Evolutionary conservation across 768 basidiomycete genomes (phyloP).

Genomic region (Russula olivacea): DNA sequence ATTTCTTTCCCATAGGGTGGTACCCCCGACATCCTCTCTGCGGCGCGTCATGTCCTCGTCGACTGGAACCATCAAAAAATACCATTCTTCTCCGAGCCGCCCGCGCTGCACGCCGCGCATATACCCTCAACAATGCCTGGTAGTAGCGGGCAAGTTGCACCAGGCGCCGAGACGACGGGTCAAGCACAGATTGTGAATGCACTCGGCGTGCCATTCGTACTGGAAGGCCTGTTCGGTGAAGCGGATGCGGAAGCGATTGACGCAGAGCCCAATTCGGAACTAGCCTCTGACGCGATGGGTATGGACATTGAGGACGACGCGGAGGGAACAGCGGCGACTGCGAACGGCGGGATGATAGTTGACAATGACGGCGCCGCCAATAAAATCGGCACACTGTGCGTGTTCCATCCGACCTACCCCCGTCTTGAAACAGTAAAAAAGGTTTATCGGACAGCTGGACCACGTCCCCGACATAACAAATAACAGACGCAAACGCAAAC

Average conservation of each 20-base stretch:
- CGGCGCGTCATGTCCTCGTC: background rate
- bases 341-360: slow-evolving; percentile 9
- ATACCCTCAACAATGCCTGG: slow-evolving; percentile 47
- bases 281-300: slow-evolving; percentile 15
- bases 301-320: slow-evolving; percentile 20
- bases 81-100: slow-evolving; percentile 79
- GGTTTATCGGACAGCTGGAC: background rate
- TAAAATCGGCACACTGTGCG: background rate
- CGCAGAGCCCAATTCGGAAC: slow-evolving; percentile 29
- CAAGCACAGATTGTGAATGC: slow-evolving; percentile 69
- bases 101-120: slow-evolving; percentile 68
- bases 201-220: slow-evolving; percentile 73
- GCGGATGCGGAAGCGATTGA: slow-evolving; percentile 68
- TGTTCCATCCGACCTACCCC: background rate
- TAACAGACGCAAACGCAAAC: slow-evolving; percentile 15
- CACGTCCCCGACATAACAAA: background rate
- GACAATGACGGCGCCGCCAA: background rate
- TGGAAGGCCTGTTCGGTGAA: slow-evolving; percentile 73
- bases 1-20: background rate
- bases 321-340: background rate
- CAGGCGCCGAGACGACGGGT: slow-evolving; percentile 74
- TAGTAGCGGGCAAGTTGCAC: slow-evolving; percentile 42
- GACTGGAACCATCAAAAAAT: slow-evolving; percentile 99
- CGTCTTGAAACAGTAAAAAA: background rate
- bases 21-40: background rate